Evolutionary conservation across 306 rosid species (phyloP).

Genomic region (Leucaena leucocephala): DNA sequence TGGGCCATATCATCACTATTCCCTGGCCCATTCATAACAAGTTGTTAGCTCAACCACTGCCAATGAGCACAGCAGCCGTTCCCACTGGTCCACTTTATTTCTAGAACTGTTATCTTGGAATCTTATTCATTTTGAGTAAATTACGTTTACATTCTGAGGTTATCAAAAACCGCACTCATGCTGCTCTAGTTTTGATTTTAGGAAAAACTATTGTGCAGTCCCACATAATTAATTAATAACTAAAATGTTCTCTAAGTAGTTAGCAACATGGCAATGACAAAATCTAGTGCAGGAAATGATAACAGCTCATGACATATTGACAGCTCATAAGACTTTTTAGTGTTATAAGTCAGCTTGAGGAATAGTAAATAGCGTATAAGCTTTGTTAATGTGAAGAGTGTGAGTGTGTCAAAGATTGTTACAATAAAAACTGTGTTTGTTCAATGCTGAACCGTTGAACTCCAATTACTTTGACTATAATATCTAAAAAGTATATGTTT

Average conservation of each 20-base stretch:
- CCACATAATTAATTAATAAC: too few species aligned
- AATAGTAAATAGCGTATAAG: background rate
- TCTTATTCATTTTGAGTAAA: background rate
- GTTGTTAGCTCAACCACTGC: constrained; percentile 86
- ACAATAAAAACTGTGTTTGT: background rate
- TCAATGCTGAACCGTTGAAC: background rate
- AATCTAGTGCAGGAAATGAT: too few species aligned
- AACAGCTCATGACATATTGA: too few species aligned
- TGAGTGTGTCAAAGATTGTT: background rate
- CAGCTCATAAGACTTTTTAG: too few species aligned
- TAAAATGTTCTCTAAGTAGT: too few species aligned
- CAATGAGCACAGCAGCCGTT: constrained; percentile 94
- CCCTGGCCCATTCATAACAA: too few species aligned
- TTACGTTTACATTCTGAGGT: background rate
- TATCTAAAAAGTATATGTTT: background rate
- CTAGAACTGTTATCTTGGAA: background rate
- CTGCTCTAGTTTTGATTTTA: too few species aligned
- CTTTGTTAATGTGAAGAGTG: background rate
- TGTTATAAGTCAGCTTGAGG: background rate
- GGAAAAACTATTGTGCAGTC: too few species aligned
- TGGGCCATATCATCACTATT: too few species aligned
- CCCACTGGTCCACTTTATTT: constrained; percentile 71
- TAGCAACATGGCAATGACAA: too few species aligned
- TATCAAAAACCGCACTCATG: background rate
- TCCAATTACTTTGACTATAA: background rate